Base-by-base conservation (phyloP, 1,139 yeast genomes). In the Hansenula lynferdii region DNA sequence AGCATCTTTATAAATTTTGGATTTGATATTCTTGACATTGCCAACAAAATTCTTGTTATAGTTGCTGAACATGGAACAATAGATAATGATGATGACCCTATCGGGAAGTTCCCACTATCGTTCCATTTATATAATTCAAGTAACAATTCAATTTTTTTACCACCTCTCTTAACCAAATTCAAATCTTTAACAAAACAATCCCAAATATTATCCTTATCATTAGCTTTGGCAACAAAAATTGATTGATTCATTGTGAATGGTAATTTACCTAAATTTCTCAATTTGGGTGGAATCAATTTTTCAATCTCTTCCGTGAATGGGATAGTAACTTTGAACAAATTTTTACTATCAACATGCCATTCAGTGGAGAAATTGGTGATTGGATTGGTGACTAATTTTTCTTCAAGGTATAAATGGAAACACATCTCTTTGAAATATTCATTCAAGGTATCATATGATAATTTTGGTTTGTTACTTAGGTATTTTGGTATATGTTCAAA, bases 31-130 rank as follows among this genome's bases (percentile, higher is more conserved):
- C 74, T 67, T 2, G 75, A 66, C 85, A 80, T 81, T 0, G 87
- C 83, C 49, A 72, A 69, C 52, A 80, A 64, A 4, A 78, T 77
- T 56, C 89, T 63, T 35, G 77, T 72, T 8, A 78, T 74, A 3
- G 83, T 83, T 6, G 77, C 73, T 8, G 83, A 74, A 11, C 80
- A 79, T 1, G 87, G 86, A 38, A 81, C 53, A 12, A 82, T 54
- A 28, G 72, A 75, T 46, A 77, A 62, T 38, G 63, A 49, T 29
- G 54, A 40, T 37, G 56, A 34, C 38, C 51, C 38, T 36, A 61
- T 38, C 4, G 85, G 86, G 39, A 80, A 60, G 11, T 70, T 68
- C 30, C 61, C 60, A 30, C 34, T 16, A 23, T 61, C 58, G 49
- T 79, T 79, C 87, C 87, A 80, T 10, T 68, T 64, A 49, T 70